Conservation (phyloP, 345 rosid species). For the Salix koriyanagi region DNA sequence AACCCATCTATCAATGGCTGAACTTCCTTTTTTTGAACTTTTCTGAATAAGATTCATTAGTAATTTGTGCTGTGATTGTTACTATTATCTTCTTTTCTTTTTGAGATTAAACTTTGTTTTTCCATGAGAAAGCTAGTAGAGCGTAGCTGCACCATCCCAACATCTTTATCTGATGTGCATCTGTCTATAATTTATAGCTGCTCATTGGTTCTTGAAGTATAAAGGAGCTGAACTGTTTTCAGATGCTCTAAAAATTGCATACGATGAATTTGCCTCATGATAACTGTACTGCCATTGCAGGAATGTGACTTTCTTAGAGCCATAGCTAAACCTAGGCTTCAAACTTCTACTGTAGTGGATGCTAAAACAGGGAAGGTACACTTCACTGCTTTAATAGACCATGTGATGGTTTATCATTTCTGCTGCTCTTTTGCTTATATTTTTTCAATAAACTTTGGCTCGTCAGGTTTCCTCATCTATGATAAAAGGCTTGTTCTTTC, state of each 20-base stretch:
- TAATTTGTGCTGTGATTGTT: background rate
- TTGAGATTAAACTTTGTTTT: background rate
- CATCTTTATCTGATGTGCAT: background rate
- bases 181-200: background rate
- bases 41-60: background rate
- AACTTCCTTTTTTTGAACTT: background rate
- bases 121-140: background rate
- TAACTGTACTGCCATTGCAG: conserved; percentile 38
- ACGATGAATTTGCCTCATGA: background rate
- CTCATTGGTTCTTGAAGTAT: background rate
- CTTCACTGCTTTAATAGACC: conserved; percentile 4
- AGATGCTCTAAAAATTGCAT: background rate
- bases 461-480: background rate
- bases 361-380: conserved; percentile 82
- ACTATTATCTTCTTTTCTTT: background rate
- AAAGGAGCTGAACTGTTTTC: background rate
- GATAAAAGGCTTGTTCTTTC: background rate
- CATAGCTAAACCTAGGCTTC: conserved; percentile 76
- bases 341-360: conserved; percentile 83
- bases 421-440: conserved; percentile 3
- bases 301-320: conserved; percentile 93
- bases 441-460: background rate
- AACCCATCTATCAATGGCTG: background rate
- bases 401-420: background rate
- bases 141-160: background rate